These are phyloP conservation scores for Cutaneotrichosporon sp. DNA, from an alignment of 1,284 basidiomycete genomes.

Conservation along the genomic window DNA sequence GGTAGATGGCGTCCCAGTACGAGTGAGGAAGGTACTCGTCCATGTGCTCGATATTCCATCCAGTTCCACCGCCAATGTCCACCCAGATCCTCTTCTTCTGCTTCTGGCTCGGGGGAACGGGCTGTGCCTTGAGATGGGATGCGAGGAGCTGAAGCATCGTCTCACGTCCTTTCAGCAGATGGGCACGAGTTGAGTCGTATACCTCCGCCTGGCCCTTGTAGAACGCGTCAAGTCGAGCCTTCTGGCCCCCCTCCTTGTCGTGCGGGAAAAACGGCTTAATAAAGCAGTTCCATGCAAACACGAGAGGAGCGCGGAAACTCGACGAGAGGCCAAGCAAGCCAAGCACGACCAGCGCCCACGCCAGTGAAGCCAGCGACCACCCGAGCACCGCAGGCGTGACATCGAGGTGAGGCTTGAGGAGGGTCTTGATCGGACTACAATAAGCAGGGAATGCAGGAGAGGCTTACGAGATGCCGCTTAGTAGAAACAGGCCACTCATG, in stretches of 20 bases:
- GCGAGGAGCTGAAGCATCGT: constrained; percentile 67
- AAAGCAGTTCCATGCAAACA: constrained; percentile 51
- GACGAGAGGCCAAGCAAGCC: constrained; percentile 14
- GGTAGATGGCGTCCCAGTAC: constrained; percentile 66
- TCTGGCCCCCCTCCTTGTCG: constrained; percentile 35
- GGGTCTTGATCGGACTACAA: constrained; percentile 28
- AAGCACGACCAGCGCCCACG: constrained; percentile 22
- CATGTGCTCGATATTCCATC: constrained; percentile 77
- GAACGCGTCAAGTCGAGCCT: constrained; percentile 53
- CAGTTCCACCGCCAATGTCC: constrained; percentile 76
- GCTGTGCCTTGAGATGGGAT: constrained; percentile 58
- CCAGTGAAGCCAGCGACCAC: constrained; percentile 23
- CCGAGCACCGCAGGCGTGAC: constrained; percentile 20
- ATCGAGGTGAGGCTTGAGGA: constrained; percentile 21
- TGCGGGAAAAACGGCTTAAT: constrained; percentile 48
- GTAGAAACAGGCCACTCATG: constrained; percentile 6
- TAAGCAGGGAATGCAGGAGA: not conserved
- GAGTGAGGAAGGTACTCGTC: constrained; percentile 62
- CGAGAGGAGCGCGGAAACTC: constrained; percentile 28
- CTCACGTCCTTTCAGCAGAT: constrained; percentile 62
- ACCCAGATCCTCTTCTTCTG: constrained; percentile 60
- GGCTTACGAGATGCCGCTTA: constrained; percentile 9
- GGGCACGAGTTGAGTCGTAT: constrained; percentile 61
- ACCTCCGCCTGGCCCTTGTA: constrained; percentile 66
- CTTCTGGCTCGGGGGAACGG: constrained; percentile 31